Base-by-base conservation (phyloP, 2,329 filamentous ascomycete genomes). In the Onygenales sp. region DNA sequence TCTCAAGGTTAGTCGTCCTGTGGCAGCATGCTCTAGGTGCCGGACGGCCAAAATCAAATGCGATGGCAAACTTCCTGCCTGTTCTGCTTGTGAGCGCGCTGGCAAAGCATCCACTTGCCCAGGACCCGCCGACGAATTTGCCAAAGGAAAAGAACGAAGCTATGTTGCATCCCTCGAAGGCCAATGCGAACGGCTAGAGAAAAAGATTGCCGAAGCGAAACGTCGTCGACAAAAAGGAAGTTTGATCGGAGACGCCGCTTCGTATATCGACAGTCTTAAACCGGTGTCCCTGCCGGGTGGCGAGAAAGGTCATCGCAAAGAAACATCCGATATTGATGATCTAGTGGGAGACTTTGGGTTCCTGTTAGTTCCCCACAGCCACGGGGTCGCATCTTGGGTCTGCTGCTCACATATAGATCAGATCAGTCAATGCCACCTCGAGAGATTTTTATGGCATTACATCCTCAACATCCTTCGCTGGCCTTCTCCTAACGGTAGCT, bases 31-130 rank as follows among this genome's bases (percentile, higher is more conserved):
- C 67, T 87, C 86, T 55, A 78, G 86, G 76, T 92, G 87, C 74
- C 88, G 93, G 56, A 82, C 86, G 56, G 91, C 92, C 52, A 98
- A 98, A 74, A 90, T 97, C 67, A 96, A 94, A 83, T 98, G 93
- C 65, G 93, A 97, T 73, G 92, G 93, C 57, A 96, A 96, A 70
- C 76, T 97, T 39, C 93, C 93, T 9, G 90, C 91, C 6, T 98
- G 93, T 67, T 94, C 90, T 6, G 92, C 92, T 14, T 97, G 93
- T 66, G 92, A 96, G 70, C 91, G 90, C 71, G 88, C 89, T 11
- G 90, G 91, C 33, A 86, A 89, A 57, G 84, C 87, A 52, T 84
- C 79, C 56, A 90, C 94, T 66, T 98, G 93, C 68, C 95, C 90
- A 6, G 90, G 90, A 53, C 91, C 90, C 6, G 96, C 94, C 63